Conservation (phyloP, 768 basidiomycete species). For the Kockovaella imperatae region DNA sequence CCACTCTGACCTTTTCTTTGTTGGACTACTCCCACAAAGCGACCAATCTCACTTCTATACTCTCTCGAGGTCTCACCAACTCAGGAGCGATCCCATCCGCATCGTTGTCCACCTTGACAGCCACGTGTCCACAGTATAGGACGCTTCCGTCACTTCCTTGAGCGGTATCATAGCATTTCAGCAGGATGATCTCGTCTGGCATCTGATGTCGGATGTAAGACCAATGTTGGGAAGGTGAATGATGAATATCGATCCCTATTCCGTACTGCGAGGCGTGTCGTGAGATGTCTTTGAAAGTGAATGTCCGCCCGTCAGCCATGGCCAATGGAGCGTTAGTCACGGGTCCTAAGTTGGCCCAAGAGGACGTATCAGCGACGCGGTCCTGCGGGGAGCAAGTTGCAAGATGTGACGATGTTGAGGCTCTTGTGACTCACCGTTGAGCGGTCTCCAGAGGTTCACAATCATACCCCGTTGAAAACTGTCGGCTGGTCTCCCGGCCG, state of each 20-base stretch:
- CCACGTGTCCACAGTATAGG: slow-evolving; percentile 16
- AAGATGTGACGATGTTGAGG: background rate
- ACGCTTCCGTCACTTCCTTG: slow-evolving; percentile 16
- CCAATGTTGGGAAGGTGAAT: slow-evolving; percentile 19
- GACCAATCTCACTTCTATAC: slow-evolving; percentile 17
- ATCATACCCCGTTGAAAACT: slow-evolving; percentile 20
- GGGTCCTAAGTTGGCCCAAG: slow-evolving; percentile 14
- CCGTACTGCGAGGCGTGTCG: slow-evolving; percentile 19
- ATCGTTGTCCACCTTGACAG: slow-evolving; percentile 14
- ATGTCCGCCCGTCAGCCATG: slow-evolving; percentile 7
- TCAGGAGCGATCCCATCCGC: slow-evolving; percentile 1
- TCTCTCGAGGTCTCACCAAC: slow-evolving; percentile 10
- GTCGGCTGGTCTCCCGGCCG: slow-evolving; percentile 1
- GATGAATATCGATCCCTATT: slow-evolving; percentile 15
- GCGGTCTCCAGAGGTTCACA: slow-evolving; percentile 29
- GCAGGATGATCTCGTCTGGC: slow-evolving; percentile 25
- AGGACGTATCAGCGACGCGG: too few species aligned
- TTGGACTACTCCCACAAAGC: slow-evolving; percentile 15
- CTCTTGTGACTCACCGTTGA: slow-evolving; percentile 14
- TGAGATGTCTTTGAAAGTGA: slow-evolving; percentile 5
- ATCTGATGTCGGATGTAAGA: slow-evolving; percentile 26
- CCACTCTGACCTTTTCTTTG: background rate
- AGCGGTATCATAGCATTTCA: slow-evolving; percentile 27
- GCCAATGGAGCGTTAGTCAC: slow-evolving; percentile 31
- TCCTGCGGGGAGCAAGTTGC: background rate